These are phyloP conservation scores for Saturnispora ahearnii DNA, from an alignment of 805 yeast species.

Conservation along the genomic window DNA sequence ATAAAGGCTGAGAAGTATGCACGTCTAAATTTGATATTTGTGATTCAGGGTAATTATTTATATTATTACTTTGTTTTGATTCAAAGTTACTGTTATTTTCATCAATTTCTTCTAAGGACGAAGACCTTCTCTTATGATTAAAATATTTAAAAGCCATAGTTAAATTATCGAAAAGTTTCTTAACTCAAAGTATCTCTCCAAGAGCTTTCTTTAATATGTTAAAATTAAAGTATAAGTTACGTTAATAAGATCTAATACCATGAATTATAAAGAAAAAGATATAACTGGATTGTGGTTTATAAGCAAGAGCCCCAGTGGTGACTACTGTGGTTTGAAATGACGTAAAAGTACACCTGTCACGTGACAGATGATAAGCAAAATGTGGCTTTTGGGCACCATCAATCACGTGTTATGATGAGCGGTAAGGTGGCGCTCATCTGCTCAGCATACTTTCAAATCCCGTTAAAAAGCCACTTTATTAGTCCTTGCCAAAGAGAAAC, in stretches of 20 bases:
- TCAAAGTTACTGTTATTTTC: neutral
- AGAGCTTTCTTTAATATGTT: too few species aligned
- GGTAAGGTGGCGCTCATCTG: neutral
- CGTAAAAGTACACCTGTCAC: neutral
- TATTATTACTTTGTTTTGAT: neutral
- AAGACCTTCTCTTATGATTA: neutral
- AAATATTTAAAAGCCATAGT: neutral
- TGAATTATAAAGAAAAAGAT: neutral
- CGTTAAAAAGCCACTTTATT: neutral
- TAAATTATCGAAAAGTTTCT: neutral
- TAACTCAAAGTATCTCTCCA: neutral
- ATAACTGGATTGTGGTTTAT: neutral
- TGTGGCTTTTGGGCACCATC: neutral
- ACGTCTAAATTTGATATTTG: neutral
- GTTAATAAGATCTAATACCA: neutral
- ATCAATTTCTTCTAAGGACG: neutral
- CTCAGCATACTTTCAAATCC: constrained; percentile 1
- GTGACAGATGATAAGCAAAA: neutral
- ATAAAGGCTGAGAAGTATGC: neutral
- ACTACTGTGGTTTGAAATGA: neutral
- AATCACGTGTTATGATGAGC: neutral
- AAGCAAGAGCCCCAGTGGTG: neutral
- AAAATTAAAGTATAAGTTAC: too few species aligned
- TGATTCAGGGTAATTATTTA: neutral
- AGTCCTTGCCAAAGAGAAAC: constrained; percentile 14